Evolutionary conservation across 2,329 filamentous ascomycete species (phyloP).

Genomic region (Diaporthe sp.): DNA sequence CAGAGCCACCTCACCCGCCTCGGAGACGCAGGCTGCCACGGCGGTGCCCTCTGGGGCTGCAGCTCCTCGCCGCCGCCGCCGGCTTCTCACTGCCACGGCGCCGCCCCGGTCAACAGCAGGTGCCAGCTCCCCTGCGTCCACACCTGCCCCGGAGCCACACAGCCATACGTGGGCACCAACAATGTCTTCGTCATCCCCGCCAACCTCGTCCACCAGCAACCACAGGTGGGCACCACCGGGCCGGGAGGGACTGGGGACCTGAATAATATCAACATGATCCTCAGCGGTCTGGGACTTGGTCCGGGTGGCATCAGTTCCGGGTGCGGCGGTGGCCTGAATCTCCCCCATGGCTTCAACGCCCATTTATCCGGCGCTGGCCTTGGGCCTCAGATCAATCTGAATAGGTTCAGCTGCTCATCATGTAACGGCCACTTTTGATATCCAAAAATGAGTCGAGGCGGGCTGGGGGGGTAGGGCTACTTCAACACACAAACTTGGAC

Average conservation of each 20-base stretch:
- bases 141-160: conserved; percentile 38
- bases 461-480: neutral
- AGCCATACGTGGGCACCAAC: conserved; percentile 36
- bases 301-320: neutral
- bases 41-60: conserved; percentile 38
- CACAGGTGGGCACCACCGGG: neutral
- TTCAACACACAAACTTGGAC: conserved; percentile 21
- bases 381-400: conserved; percentile 9
- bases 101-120: conserved; percentile 2
- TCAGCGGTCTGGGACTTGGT: conserved; percentile 26
- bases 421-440: conserved; percentile 25
- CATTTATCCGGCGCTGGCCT: neutral
- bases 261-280: conserved; percentile 36
- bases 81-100: neutral
- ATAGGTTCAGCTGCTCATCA: conserved; percentile 31
- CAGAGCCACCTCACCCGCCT: conserved; percentile 39
- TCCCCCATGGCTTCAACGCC: neutral
- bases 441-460: neutral
- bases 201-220: conserved; percentile 26
- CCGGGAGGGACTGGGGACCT: neutral
- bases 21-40: conserved; percentile 30
- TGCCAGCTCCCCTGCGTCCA: conserved; percentile 32
- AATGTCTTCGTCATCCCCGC: conserved; percentile 40
- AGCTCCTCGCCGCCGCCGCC: neutral
- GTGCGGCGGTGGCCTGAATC: conserved; percentile 19